Evolutionary conservation across 1,284 basidiomycete species (phyloP), one percentile per base, ranked within the genome.

Genomic region (Cutaneotrichosporon cutaneum): DNA sequence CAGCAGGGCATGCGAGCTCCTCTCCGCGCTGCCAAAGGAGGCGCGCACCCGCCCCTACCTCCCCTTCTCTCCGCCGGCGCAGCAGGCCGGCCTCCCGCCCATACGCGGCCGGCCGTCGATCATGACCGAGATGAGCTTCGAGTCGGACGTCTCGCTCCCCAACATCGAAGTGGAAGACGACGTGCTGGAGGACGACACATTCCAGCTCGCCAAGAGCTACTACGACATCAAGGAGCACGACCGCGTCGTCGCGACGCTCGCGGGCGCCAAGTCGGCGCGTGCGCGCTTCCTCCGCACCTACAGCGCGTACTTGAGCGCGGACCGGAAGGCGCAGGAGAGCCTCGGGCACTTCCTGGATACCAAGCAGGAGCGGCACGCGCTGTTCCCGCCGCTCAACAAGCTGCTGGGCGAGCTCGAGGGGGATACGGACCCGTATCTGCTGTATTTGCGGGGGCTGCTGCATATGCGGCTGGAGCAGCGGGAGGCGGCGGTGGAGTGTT

Each of bases 401-500:
- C 76, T 93, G 1, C 79, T 85, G 45, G 83, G 85, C 21, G 82
- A 92, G 54, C 78, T 92, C 13, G 83, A 84, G 59, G 78, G 81
- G 56, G 72, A 79, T 60, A 72, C 82, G 9, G 92, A 97, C 74
- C 90, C 94, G 2, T 97, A 90, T 83, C 78, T 94, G 26, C 77
- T 93, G 11, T 67, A 60, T 68, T 92, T 90, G 59, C 90, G 92
- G 74, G 88, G 88, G 0, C 77, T 95, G 10, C 87, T 95, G 66
- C 84, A 93, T 54, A 87, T 86, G 58, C 87, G 91, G 16, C 80
- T 94, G 59, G 86, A 86, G 53, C 83, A 89, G 66, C 85, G 90
- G 47, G 87, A 91, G 65, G 90, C 92, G 73, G 93, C 95, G 0
- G 89, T 95, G 36, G 92, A 94, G 72, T 86, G 83, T 67, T 85